Conservation (phyloP, 768 basidiomycete species). For the Phaeotremella fagi region DNA sequence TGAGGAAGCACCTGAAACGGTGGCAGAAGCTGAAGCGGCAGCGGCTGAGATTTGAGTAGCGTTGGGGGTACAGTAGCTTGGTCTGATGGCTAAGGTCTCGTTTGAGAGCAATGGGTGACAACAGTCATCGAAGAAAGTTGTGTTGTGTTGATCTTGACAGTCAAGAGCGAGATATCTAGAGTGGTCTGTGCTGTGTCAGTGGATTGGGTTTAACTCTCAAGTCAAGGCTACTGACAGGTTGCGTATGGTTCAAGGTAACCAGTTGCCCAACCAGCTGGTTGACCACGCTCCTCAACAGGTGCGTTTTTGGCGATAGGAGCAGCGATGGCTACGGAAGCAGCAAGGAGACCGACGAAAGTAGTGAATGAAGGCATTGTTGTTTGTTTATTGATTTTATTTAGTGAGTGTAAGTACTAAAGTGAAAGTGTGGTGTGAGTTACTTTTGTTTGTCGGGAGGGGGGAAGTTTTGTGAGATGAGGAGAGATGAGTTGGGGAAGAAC, state of each 20-base stretch:
- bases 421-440: background rate
- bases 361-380: constrained; percentile 15
- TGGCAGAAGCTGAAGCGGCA: constrained; percentile 9
- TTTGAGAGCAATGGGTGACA: constrained; percentile 67
- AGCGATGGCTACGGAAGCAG: constrained; percentile 26
- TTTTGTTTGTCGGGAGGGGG: constrained; percentile 1
- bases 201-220: background rate
- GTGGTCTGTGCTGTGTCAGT: constrained; percentile 51
- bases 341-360: constrained; percentile 17
- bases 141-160: constrained; percentile 53
- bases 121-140: constrained; percentile 59
- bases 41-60: constrained; percentile 4
- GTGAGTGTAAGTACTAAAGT: too few relatives aligned
- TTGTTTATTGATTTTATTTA: constrained; percentile 6
- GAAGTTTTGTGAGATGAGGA: background rate
- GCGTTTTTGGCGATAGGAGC: constrained; percentile 21
- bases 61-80: constrained; percentile 56
- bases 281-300: constrained; percentile 17
- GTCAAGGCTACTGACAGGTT: constrained; percentile 42
- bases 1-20: constrained; percentile 19
- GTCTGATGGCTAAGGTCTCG: constrained; percentile 55
- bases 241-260: constrained; percentile 47
- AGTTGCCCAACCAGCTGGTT: constrained; percentile 32
- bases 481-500: constrained; percentile 3
- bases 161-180: constrained; percentile 59